Evolutionary conservation across 108 stramenopile species (phyloP).

Genomic region (Cyclostephanos invisitatus): DNA sequence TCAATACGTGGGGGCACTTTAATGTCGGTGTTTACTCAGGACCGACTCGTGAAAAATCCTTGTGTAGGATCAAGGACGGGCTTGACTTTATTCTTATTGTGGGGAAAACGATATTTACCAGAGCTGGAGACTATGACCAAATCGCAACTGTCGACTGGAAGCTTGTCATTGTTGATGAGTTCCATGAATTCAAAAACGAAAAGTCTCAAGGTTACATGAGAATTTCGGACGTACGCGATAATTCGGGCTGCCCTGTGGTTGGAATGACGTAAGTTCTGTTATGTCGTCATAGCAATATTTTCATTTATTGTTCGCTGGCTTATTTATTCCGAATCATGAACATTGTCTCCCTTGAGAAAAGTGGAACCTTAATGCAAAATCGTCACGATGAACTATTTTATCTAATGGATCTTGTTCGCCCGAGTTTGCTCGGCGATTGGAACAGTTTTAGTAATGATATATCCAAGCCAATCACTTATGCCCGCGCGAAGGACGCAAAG

Average conservation of each 20-base stretch:
- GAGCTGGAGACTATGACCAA: constrained; percentile 39
- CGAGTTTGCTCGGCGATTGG: constrained; percentile 59
- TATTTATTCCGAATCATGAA: constrained; percentile 21
- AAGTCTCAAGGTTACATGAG: constrained; percentile 31
- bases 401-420: constrained; percentile 76
- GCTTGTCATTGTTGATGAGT: constrained; percentile 83
- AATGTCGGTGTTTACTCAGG: constrained; percentile 56
- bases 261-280: constrained; percentile 46
- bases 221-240: constrained; percentile 34
- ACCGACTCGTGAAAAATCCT: constrained; percentile 42
- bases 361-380: constrained; percentile 73
- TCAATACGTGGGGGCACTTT: constrained; percentile 80
- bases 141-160: constrained; percentile 66
- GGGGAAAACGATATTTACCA: constrained; percentile 59
- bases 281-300: constrained; percentile 1
- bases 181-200: constrained; percentile 72
- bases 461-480: constrained; percentile 63
- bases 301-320: constrained; percentile 31
- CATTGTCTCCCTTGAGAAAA: constrained; percentile 50
- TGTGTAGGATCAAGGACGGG: constrained; percentile 53
- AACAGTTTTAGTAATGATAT: constrained; percentile 55
- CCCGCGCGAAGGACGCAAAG: constrained; percentile 59
- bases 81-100: constrained; percentile 69
- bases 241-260: constrained; percentile 41
- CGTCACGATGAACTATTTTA: constrained; percentile 74